Percentiles rank a stretch among this genome's conserved stretches.
Conservation (phyloP, 768 basidiomycete genomes). For the Kwoniella bestiolae region DNA sequence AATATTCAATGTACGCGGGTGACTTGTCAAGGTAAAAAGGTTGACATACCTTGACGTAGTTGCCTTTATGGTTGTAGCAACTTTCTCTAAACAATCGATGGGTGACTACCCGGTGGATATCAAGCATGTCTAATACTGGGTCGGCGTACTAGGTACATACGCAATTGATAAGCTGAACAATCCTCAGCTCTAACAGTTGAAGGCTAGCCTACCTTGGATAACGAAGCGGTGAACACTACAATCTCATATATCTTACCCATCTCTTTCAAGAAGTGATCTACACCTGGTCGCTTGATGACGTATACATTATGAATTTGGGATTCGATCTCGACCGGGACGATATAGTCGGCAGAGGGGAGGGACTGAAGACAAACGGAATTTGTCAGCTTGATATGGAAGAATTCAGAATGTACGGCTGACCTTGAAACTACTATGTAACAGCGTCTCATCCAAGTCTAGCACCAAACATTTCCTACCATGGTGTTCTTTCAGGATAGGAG, state of each 20-base stretch:
- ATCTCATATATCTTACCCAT: constrained; percentile 99
- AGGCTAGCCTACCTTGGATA: constrained; percentile 78
- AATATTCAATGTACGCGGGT: neutral
- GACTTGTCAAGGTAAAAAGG: neutral
- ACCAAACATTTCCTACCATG: constrained; percentile 92
- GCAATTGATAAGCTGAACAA: constrained; percentile 3
- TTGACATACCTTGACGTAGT: constrained; percentile 88
- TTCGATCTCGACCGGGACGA: constrained; percentile 98
- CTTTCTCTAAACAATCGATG: constrained; percentile 96
- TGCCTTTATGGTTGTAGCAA: constrained; percentile 98
- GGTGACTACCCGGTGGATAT: constrained; percentile 85
- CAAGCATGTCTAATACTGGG: constrained; percentile 95
- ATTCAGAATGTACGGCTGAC: constrained; percentile 60
- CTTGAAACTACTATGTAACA: constrained; percentile 98
- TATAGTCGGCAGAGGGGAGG: constrained; percentile 91
- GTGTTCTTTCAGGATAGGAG: constrained; percentile 77
- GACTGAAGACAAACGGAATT: constrained; percentile 63
- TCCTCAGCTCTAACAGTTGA: neutral
- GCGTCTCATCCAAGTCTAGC: constrained; percentile 93
- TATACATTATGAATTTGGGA: constrained; percentile 98
- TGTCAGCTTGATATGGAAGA: neutral
- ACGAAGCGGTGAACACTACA: constrained; percentile 95
- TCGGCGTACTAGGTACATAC: constrained; percentile 82
- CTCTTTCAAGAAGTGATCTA: constrained; percentile 92
- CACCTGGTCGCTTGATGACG: constrained; percentile 97